Evolutionary conservation across 371 early-diverging fungal genomes (phyloP).

Genomic region (Mortierella sp.): DNA sequence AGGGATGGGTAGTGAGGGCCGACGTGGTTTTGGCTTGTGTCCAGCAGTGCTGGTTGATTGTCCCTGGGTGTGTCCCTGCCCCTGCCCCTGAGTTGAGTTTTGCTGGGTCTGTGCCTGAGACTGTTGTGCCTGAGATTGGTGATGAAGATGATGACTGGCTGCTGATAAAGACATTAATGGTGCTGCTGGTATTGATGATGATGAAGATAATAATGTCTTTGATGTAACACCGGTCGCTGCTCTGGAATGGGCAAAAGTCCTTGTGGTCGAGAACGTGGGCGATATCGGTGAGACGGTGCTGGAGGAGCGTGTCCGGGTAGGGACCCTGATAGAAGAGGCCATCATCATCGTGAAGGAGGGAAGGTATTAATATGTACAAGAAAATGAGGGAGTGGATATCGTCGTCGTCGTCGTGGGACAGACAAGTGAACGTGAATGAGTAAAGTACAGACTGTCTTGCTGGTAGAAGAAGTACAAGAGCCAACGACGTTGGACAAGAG

Average conservation of each 20-base stretch:
- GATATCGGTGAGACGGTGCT: not conserved
- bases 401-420: not conserved
- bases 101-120: not conserved
- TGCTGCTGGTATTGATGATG: not conserved
- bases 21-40: slow-evolving; percentile 32
- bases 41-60: not conserved
- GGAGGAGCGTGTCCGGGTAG: slow-evolving; percentile 35
- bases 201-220: not conserved
- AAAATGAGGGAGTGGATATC: not conserved
- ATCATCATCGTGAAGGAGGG: not conserved
- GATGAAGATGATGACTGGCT: not conserved
- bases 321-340: slow-evolving; percentile 23
- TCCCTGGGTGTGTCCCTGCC: not conserved
- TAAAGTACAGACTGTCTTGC: not conserved
- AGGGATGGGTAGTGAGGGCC: slow-evolving; percentile 39
- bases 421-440: not conserved
- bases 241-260: not conserved
- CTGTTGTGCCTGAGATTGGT: not conserved
- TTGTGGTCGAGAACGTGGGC: not conserved
- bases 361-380: slow-evolving; percentile 17
- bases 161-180: not conserved
- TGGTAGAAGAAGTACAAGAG: not conserved
- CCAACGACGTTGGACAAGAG: no score
- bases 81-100: not conserved
- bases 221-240: slow-evolving; percentile 3